Evolutionary conservation across 2,329 filamentous ascomycete genomes (phyloP), one percentile per base, ranked within the genome.

Genomic region (Colletotrichum endophyticum): DNA sequence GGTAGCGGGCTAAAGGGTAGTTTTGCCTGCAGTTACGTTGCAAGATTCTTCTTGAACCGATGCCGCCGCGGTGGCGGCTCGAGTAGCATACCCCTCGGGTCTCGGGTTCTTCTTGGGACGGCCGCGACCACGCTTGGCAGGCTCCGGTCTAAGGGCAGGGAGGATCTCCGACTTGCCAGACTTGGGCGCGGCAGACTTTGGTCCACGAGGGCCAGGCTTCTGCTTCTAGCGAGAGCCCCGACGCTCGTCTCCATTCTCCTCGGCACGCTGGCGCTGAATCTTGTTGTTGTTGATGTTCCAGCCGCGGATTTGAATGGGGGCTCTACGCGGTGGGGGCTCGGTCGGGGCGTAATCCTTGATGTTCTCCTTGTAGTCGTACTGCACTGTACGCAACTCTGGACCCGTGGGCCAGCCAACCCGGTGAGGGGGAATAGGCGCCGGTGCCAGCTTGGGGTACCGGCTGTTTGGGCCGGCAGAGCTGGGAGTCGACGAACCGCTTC

Each of bases 301-400:
- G 2, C 90, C 91, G 32, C 91, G 83, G 36, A 92, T 91, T 59
- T 87, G 86, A 15, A 89, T 91, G 1, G 91, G 91, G 0, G 90
- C 91, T 19, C 88, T 89, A 64, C 87, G 87, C 11, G 91, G 91
- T 34, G 91, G 87, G 16, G 90, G 89, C 66, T 91, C 90, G 22
- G 87, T 87, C 3, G 90, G 87, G 6, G 86, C 85, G 59, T 91
- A 91, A 79, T 92, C 90, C 80, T 92, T 92, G 80, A 92, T 91
- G 25, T 90, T 88, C 77, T 89, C 87, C 32, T 85, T 86, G 63
- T 88, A 88, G 73, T 89, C 86, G 78, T 92, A 92, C 49, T 88
- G 89, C 5, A 91, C 90, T 6, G 91, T 91, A 72, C 91, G 88
- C n/a, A 92, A 85, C 79, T 92, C 90, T 19, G 88, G 86, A 79